phyloP scores from a whole-genome alignment of 805 yeast species.

The Kockiozyma suomiensis region DNA sequence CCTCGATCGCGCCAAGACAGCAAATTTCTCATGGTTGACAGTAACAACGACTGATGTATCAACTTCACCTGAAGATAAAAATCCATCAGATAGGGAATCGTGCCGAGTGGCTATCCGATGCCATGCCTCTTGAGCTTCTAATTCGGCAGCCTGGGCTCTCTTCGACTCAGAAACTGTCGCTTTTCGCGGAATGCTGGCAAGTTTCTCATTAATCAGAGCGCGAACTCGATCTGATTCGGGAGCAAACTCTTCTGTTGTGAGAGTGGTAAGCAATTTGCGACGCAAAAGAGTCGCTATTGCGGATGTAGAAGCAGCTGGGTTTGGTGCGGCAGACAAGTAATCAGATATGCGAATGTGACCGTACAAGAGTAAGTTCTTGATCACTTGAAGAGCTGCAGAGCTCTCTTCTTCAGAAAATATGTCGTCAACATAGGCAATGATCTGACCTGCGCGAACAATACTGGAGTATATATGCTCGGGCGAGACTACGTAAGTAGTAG shows the following conservation, averaged over 20 bases:
- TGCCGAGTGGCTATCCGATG: constrained; percentile 24
- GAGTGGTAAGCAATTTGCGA: constrained; percentile 56
- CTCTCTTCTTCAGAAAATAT: constrained; percentile 36
- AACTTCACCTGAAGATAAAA: constrained; percentile 4
- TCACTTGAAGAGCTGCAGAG: constrained; percentile 56
- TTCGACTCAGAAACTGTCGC: constrained; percentile 55
- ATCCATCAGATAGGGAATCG: constrained; percentile 33
- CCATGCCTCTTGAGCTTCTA: constrained; percentile 47
- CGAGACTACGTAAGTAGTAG: not conserved
- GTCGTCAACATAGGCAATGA: constrained; percentile 57
- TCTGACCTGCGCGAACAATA: constrained; percentile 76
- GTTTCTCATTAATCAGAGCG: constrained; percentile 29
- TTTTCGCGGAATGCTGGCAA: constrained; percentile 30
- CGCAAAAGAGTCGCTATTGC: constrained; percentile 52
- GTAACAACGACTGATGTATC: constrained; percentile 49
- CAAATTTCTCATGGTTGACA: constrained; percentile 65
- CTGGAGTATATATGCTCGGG: constrained; percentile 45
- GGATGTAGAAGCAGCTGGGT: constrained; percentile 36
- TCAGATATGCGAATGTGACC: constrained; percentile 68
- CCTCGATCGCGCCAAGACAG: constrained; percentile 64
- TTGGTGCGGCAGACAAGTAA: constrained; percentile 45
- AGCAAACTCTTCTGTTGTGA: constrained; percentile 45
- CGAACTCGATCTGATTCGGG: constrained; percentile 40
- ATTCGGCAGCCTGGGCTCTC: constrained; percentile 63
- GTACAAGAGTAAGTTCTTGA: constrained; percentile 67